Base-by-base conservation (phyloP, 2,329 filamentous ascomycete genomes). In the Allantophomopsis lycopodina region DNA sequence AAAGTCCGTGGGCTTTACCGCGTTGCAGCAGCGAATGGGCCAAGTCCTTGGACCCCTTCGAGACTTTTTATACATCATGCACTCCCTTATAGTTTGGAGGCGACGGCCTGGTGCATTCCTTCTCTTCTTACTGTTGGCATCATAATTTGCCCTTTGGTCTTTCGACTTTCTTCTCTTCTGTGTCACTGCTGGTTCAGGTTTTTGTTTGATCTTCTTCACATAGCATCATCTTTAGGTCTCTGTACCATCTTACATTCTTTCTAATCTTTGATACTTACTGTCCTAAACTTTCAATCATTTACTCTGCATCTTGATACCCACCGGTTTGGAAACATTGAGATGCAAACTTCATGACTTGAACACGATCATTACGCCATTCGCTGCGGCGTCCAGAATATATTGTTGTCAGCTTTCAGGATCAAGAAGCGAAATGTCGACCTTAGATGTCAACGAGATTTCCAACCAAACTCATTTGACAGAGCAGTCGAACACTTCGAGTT, bases 181-280 rank as follows among this genome's bases (percentile, higher is more conserved):
- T 34, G 46, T 43, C 42, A 46, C 53, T 55, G 52, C 52, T 56
- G 52, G 53, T 44, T 55, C 53, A 55, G 51, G 48, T 51, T 47
- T 38, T 42, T 46, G 48, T 47, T 52, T 50, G 45, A 50, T 48
- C 41, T 49, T 40, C 48, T 44, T 40, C 46, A 46, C 48, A 44
- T 41, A 46, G 47, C 51, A 51, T 50, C 48, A 44, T 38, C 48
- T 49, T 50, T 46, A 46, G 49, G 48, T 42, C 42, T 18, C 8
- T 28, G 23, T 10, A 50, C 48, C 41, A 49, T 40, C 48, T 44
- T 28, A 12, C 23, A 28, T 28, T 28, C 23, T 28, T 28, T 28
- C 23, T 28, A 28, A 28, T 28, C 23, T 28, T 28, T 28, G 23
- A 32, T 47, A 36, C 47, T 48, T 41, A 52, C 44, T 41, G 44